phyloP scores from a whole-genome alignment of 371 early-diverging fungal genomes.

The Lichtheimia hyalospora region DNA sequence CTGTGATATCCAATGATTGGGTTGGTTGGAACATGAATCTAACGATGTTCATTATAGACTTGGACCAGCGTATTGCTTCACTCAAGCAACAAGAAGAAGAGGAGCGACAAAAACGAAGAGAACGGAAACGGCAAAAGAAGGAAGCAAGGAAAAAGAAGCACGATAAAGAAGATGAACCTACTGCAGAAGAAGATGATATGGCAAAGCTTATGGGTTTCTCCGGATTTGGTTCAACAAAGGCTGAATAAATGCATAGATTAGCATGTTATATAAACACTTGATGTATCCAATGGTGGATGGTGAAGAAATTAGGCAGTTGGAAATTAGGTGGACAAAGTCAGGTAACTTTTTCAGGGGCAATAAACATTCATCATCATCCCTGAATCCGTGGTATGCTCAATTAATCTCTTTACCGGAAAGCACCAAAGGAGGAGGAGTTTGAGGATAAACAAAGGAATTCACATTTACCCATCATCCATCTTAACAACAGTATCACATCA shows the following conservation, averaged over 20 bases:
- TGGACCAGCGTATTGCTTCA: constrained; percentile 53
- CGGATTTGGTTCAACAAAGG: constrained; percentile 49
- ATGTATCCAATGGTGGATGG: too few species aligned
- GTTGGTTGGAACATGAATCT: too few species aligned
- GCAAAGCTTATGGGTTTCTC: constrained; percentile 54
- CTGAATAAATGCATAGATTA: constrained; percentile 6
- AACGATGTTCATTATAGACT: constrained; percentile 29
- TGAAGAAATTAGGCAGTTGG: too few species aligned
- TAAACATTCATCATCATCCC: too few species aligned
- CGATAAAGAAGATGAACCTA: constrained; percentile 19
- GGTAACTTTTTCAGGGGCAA: too few species aligned
- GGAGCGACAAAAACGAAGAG: constrained; percentile 44
- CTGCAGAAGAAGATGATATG: constrained; percentile 39
- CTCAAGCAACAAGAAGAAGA: constrained; percentile 53
- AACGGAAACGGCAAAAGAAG: constrained; percentile 55
- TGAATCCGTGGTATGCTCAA: too few species aligned
- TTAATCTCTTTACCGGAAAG: too few species aligned
- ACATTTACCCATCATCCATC: background rate
- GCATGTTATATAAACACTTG: too few species aligned
- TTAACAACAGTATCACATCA: too few species aligned
- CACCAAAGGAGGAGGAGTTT: too few species aligned
- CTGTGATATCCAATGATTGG: background rate
- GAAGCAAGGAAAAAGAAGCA: constrained; percentile 44
- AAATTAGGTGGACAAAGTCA: too few species aligned
- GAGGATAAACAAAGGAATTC: background rate